Conservation (phyloP, 148 eudicot species). For the Amaranthus hypochondriacus region DNA sequence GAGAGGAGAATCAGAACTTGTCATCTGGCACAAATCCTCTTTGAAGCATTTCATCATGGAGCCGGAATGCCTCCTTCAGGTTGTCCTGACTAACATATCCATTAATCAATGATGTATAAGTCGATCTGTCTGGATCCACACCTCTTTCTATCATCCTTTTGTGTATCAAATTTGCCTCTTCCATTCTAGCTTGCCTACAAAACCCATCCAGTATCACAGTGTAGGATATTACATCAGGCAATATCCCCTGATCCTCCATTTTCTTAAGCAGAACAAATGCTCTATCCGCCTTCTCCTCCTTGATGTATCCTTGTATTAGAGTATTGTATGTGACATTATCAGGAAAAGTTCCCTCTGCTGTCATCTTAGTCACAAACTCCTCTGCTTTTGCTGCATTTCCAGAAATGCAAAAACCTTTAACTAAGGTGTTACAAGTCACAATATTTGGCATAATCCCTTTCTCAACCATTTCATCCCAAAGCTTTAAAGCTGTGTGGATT, state of each 20-base stretch:
- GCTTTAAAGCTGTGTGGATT: constrained; percentile 47
- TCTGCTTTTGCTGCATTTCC: constrained; percentile 47
- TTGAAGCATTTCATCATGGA: constrained; percentile 78
- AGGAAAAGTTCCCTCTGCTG: constrained; percentile 38
- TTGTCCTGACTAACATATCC: constrained; percentile 69
- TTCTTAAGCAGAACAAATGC: constrained; percentile 54
- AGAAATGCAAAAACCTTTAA: constrained; percentile 67
- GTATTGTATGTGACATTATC: constrained; percentile 71
- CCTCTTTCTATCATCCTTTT: constrained; percentile 62
- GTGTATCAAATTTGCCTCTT: constrained; percentile 50
- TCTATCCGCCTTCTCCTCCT: constrained; percentile 51
- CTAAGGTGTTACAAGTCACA: constrained; percentile 58
- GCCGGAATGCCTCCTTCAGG: constrained; percentile 63
- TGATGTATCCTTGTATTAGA: constrained; percentile 61
- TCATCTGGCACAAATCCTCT: constrained; percentile 80
- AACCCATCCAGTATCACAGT: constrained; percentile 64
- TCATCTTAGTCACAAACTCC: constrained; percentile 44
- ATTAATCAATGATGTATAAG: constrained; percentile 56
- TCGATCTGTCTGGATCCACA: constrained; percentile 59
- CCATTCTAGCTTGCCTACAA: constrained; percentile 64
- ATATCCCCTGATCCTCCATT: constrained; percentile 62
- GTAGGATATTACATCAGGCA: constrained; percentile 63
- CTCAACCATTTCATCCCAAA: constrained; percentile 79
- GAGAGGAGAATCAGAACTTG: constrained; percentile 38
- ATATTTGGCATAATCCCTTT: constrained; percentile 59